Conservation (phyloP, 768 basidiomycete species). For the Coprinellus micaceus region DNA sequence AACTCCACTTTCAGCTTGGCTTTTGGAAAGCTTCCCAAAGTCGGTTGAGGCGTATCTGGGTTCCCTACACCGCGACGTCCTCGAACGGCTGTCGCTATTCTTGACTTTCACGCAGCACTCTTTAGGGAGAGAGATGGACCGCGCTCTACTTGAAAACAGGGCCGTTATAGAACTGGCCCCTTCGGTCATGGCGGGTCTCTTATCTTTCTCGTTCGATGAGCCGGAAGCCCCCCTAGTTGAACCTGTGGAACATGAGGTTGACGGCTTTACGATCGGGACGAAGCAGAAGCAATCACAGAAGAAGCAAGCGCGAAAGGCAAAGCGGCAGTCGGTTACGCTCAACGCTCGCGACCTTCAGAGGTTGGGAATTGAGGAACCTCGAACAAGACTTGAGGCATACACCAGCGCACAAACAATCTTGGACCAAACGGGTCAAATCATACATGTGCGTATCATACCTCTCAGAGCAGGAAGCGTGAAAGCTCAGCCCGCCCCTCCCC, state of each 20-base stretch:
- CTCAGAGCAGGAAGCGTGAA: neutral
- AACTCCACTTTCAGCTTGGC: neutral
- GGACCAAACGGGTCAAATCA: neutral
- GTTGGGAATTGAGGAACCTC: neutral
- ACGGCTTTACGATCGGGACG: neutral
- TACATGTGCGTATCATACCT: neutral
- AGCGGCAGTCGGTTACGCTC: neutral
- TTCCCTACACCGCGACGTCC: neutral
- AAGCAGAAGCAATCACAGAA: constrained; percentile 3
- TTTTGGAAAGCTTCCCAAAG: neutral
- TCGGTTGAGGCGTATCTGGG: neutral
- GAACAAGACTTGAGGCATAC: neutral
- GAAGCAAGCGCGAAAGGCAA: neutral
- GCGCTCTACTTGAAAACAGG: neutral
- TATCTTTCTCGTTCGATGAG: neutral
- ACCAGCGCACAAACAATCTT: neutral
- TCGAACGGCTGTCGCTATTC: neutral
- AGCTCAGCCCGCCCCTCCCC: neutral
- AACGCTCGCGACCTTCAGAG: neutral
- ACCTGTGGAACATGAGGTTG: neutral
- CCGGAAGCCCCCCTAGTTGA: neutral
- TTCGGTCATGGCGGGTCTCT: neutral
- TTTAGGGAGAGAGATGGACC: neutral
- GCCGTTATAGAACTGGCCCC: neutral
- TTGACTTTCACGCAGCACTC: neutral